Percentiles rank a stretch among this genome's conserved stretches.
These are phyloP conservation scores for Annulohypoxylon maeteangense DNA, from an alignment of 495 filamentous ascomycete species.

Conservation along the genomic window DNA sequence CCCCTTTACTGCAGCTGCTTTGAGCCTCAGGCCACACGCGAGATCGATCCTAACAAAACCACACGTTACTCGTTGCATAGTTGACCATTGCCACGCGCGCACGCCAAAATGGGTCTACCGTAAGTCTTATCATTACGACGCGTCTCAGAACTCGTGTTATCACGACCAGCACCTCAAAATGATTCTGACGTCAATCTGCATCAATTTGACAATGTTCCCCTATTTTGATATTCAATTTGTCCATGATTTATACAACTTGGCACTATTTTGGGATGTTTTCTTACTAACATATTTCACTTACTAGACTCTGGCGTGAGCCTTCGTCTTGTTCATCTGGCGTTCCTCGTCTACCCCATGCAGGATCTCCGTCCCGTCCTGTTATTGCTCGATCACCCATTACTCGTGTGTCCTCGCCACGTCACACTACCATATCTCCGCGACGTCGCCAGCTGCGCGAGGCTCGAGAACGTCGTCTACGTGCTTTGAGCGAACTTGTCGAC, in stretches of 20 bases:
- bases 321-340: too few relatives aligned
- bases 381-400: constrained; percentile 78
- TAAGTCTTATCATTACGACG: constrained; percentile 61
- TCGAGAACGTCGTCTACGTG: constrained; percentile 39
- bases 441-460: constrained; percentile 31
- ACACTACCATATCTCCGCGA: not conserved
- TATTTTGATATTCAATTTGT: not conserved
- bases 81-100: constrained; percentile 22
- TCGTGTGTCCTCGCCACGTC: constrained; percentile 73
- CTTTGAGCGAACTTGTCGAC: constrained; percentile 1
- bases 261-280: not conserved
- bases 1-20: not conserved
- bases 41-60: not conserved
- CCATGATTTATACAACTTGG: not conserved
- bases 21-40: not conserved
- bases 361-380: constrained; percentile 56
- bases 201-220: not conserved
- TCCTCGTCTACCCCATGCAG: constrained; percentile 62
- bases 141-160: constrained; percentile 20
- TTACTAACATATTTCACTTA: constrained; percentile 24
- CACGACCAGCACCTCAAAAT: not conserved
- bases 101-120: constrained; percentile 79
- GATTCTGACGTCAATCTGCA: constrained; percentile 8
- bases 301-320: constrained; percentile 65
- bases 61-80: not conserved